A percentile compares a stretch with the other conserved stretches of the same genome.
Evolutionary conservation across 345 rosid genomes (phyloP).

Genomic region (Rubroshorea leprosula): DNA sequence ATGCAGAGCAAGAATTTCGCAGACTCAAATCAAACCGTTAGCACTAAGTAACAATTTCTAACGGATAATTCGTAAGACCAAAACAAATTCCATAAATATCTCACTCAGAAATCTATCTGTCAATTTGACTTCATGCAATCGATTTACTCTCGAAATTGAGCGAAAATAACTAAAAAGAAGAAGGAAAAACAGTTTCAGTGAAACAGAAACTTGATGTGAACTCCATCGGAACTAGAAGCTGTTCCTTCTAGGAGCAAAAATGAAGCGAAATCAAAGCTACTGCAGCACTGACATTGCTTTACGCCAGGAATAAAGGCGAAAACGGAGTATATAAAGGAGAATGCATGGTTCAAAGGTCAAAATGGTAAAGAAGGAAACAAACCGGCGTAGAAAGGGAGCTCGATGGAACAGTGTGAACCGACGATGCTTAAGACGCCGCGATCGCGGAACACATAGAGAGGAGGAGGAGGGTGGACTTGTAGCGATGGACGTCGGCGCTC

Average conservation of each 20-base stretch:
- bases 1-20: neutral
- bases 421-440: neutral
- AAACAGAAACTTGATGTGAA: neutral
- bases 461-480: constrained; percentile 11
- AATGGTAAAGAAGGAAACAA: neutral
- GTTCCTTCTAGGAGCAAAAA: constrained; percentile 15
- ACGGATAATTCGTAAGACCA: constrained; percentile 2
- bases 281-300: constrained; percentile 16
- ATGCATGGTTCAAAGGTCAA: constrained; percentile 16
- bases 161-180: neutral
- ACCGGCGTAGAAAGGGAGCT: constrained; percentile 13
- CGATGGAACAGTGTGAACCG: constrained; percentile 28
- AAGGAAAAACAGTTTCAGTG: neutral
- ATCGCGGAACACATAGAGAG: neutral
- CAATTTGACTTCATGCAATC: neutral
- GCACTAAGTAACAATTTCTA: too few species aligned
- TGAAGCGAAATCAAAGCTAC: constrained; percentile 12
- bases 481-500: constrained; percentile 1
- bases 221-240: neutral
- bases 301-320: constrained; percentile 30
- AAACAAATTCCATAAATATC: neutral
- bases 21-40: constrained; percentile 19
- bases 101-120: too few species aligned
- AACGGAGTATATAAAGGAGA: constrained; percentile 14
- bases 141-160: neutral